These are phyloP conservation scores for Rhizophagus clarus DNA, from an alignment of 192 early-diverging fungal genomes.

Conservation along the genomic window DNA sequence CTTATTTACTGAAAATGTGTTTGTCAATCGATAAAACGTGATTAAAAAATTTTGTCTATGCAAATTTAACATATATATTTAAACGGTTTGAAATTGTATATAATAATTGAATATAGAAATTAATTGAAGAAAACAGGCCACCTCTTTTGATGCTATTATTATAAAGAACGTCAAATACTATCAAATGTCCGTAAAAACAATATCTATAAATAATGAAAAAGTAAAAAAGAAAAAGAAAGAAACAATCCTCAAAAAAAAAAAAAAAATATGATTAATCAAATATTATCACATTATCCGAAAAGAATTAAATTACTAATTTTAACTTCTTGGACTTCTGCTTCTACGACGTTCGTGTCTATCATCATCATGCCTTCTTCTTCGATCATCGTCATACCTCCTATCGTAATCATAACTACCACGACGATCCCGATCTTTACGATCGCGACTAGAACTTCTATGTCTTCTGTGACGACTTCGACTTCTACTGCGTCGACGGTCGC, in stretches of 20 bases:
- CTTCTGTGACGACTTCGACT: conserved; percentile 13
- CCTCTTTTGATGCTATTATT: too few relatives aligned
- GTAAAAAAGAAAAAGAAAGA: too few relatives aligned
- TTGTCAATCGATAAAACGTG: too few relatives aligned
- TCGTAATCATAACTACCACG: conserved; percentile 23
- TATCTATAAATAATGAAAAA: too few relatives aligned
- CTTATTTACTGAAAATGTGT: too few relatives aligned
- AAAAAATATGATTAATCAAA: neutral
- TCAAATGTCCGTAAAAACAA: too few relatives aligned
- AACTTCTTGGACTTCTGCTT: conserved; percentile 25
- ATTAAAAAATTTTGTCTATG: too few relatives aligned
- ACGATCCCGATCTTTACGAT: conserved; percentile 13
- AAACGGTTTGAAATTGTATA: too few relatives aligned
- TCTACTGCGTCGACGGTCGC: conserved; percentile 1
- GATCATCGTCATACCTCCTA: neutral
- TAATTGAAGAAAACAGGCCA: too few relatives aligned
- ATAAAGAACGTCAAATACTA: too few relatives aligned
- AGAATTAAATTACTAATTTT: conserved; percentile 3
- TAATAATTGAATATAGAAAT: too few relatives aligned
- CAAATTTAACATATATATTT: too few relatives aligned
- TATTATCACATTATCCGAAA: neutral
- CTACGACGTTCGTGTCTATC: conserved; percentile 9
- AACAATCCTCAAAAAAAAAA: neutral
- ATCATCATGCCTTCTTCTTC: conserved; percentile 31
- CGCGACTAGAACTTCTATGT: conserved; percentile 26